Evolutionary conservation across 2,329 filamentous ascomycete species (phyloP).

Genomic region (Aureobasidium namibiae): DNA sequence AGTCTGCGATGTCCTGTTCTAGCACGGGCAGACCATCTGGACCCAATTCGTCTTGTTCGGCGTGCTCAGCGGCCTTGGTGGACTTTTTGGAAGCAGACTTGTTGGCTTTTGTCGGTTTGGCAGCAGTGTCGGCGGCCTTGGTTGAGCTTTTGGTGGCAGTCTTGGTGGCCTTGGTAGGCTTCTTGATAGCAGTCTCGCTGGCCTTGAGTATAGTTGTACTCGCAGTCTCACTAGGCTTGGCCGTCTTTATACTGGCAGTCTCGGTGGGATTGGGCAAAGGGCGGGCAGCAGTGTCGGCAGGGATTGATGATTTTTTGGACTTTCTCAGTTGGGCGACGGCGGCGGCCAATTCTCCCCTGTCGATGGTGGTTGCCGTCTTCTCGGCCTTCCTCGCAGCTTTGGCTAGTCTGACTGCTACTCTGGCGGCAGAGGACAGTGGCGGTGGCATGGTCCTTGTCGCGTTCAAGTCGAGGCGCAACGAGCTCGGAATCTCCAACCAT

Average conservation of each 20-base stretch:
- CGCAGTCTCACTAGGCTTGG: too few relatives aligned
- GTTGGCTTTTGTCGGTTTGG: neutral
- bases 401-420: neutral
- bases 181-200: neutral
- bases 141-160: neutral
- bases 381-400: neutral
- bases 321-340: neutral
- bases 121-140: neutral
- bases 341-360: neutral
- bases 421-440: neutral
- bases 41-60: too few relatives aligned
- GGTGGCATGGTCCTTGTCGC: neutral
- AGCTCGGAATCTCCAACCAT: neutral
- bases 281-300: too few relatives aligned
- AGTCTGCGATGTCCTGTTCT: neutral
- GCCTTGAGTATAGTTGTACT: neutral
- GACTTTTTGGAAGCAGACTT: neutral
- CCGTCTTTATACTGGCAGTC: neutral
- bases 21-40: neutral
- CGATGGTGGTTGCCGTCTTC: neutral
- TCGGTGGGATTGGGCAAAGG: neutral
- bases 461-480: neutral
- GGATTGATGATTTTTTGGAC: neutral
- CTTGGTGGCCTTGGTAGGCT: neutral
- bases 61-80: too few relatives aligned